Conservation (phyloP, 116 monocot genomes). For the Posidonia oceanica region DNA sequence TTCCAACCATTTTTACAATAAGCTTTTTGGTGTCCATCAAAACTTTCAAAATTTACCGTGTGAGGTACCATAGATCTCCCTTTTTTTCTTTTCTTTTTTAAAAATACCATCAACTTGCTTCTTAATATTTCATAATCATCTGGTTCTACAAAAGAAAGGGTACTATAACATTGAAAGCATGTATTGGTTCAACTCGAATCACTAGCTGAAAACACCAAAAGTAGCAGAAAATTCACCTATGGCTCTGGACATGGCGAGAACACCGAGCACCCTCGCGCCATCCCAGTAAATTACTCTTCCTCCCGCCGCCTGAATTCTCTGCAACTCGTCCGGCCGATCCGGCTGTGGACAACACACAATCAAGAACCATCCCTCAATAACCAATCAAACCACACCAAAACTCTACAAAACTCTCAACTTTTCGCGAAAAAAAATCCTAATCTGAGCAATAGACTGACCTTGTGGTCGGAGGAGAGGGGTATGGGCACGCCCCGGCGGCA, state of each 20-base stretch:
- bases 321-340: constrained; percentile 72
- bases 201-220: neutral
- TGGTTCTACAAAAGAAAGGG: no score
- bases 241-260: constrained; percentile 84
- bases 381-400: neutral
- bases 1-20: no score
- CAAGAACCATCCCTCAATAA: neutral
- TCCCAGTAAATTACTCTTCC: constrained; percentile 85
- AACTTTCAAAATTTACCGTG: no score
- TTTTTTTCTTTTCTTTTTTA: no score
- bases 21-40: no score
- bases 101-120: no score
- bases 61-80: no score
- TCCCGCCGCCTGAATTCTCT: constrained; percentile 52
- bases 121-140: no score
- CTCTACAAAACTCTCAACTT: no score
- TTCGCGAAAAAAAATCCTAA: neutral
- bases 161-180: no score
- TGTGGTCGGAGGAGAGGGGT: constrained; percentile 65
- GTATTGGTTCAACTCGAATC: neutral
- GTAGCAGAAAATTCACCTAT: constrained; percentile 31
- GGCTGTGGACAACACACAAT: constrained; percentile 25
- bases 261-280: constrained; percentile 59
- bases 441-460: constrained; percentile 20
- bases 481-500: constrained; percentile 41